Conservation (phyloP, 768 basidiomycete genomes). For the Collybia nuda region DNA sequence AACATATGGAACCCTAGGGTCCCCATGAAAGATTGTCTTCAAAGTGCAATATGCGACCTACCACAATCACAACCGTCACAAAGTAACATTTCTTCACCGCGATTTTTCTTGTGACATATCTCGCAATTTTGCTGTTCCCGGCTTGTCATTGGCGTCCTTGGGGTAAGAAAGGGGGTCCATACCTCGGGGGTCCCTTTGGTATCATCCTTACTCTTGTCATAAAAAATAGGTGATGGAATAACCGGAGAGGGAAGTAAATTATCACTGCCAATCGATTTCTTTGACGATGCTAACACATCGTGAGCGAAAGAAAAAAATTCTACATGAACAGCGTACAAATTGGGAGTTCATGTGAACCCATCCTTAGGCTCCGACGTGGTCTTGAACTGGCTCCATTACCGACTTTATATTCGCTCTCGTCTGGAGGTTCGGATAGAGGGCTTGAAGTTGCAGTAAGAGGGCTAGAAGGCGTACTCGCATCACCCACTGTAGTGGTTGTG, state of each 20-base stretch:
- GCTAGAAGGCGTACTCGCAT: constrained; percentile 65
- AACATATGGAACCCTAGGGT: constrained; percentile 90
- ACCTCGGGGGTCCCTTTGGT: constrained; percentile 54
- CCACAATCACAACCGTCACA: constrained; percentile 48
- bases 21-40: constrained; percentile 12
- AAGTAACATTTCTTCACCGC: constrained; percentile 88
- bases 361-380: constrained; percentile 53
- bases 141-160: constrained; percentile 20
- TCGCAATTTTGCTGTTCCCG: constrained; percentile 78
- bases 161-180: constrained; percentile 29
- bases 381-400: constrained; percentile 39
- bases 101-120: constrained; percentile 87
- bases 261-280: constrained; percentile 26
- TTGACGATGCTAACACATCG: constrained; percentile 29
- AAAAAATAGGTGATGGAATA: constrained; percentile 45
- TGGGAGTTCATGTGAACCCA: constrained; percentile 48
- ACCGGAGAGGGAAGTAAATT: constrained; percentile 27
- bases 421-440: constrained; percentile 76
- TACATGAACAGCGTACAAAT: constrained; percentile 27
- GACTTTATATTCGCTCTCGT: constrained; percentile 67
- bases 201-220: constrained; percentile 44
- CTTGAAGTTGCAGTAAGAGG: constrained; percentile 79
- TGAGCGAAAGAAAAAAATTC: constrained; percentile 8
- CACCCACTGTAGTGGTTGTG: constrained; percentile 35
- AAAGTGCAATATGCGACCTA: constrained; percentile 17